A percentile compares a stretch with the other conserved stretches of the same genome.
Evolutionary conservation across 148 eudicot species (phyloP).

Genomic region (Arbutus unedo): DNA sequence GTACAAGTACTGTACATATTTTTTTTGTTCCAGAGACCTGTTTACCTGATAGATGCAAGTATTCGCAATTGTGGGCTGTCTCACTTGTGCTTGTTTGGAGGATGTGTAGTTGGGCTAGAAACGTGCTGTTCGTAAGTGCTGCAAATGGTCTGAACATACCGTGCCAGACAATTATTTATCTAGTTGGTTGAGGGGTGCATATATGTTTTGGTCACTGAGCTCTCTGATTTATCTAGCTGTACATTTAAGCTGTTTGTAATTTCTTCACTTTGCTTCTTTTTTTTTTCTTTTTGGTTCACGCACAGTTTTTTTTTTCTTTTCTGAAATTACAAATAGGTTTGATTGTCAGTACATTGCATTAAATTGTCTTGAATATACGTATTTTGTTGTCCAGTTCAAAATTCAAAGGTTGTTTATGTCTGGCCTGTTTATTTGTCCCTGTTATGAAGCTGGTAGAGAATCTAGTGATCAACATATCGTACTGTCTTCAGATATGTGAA

Average conservation of each 20-base stretch:
- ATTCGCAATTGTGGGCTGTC: not conserved
- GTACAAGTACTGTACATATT: too few species aligned
- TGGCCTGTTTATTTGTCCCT: not conserved
- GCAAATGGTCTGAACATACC: not conserved
- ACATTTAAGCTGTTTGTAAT: not conserved
- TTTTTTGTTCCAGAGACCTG: too few species aligned
- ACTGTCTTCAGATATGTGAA: not conserved
- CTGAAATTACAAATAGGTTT: not conserved
- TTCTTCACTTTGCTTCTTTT: not conserved
- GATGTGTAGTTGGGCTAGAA: not conserved
- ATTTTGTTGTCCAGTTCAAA: not conserved
- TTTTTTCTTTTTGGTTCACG: not conserved
- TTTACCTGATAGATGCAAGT: too few species aligned
- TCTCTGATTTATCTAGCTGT: slow-evolving; percentile 2
- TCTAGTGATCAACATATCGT: not conserved
- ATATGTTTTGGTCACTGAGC: slow-evolving; percentile 1
- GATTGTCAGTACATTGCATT: not conserved
- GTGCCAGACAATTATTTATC: not conserved
- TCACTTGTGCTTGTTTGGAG: not conserved
- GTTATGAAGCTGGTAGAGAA: not conserved
- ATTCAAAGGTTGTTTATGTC: not conserved
- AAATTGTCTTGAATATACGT: not conserved
- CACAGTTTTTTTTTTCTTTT: not conserved
- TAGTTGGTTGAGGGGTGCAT: not conserved
- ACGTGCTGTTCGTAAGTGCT: not conserved